Base-by-base conservation (phyloP, 2,329 filamentous ascomycete genomes). In the Nothomitra cinnamomea region DNA sequence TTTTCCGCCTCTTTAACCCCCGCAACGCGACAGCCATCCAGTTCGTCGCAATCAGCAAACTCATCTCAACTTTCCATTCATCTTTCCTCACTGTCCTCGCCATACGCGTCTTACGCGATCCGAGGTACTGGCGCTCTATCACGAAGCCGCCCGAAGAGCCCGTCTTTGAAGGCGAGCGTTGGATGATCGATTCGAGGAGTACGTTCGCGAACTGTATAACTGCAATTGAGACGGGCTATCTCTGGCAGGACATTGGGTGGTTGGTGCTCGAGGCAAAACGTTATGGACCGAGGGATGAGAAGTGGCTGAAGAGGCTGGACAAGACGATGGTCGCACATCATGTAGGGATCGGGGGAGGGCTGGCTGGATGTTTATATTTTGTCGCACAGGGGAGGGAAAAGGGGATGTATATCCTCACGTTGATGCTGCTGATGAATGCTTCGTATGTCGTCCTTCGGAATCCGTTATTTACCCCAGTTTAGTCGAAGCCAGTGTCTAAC, bases 361-460 rank as follows among this genome's bases (percentile, higher is more conserved):
- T 61, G 22, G 48, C 54, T 1, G 21, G 55, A 6, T 40, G 60
- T 22, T 58, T 60, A 28, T 54, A 53, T 42, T 61, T 60, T 48
- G 58, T 60, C 17, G 41, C 50, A 5, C 17, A 50, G n/a, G 57
- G 56, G n/a, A 52, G 53, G 22, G 60, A 61, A 36, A 55, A 53
- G n/a, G 60, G 60, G 4, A 53, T 61, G 8, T 57, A 55, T 50
- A 56, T 61, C 15, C 57, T 61, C 47, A 53, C 56, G 12, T 45
- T 54, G 12, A 59, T 61, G 38, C 41, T 60, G 25, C 51, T 61
- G 1, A 61, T 61, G 59, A 61, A 61, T 43, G 54, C 55, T 12
- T 57, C 56, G 49, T 51, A 35, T 28, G 49, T 3, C 47, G 19
- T 50, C 8, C 2, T n/a, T n/a, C n/a, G n/a, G n/a, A n/a, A n/a